These are phyloP conservation scores for Boletellus ananas DNA, from an alignment of 768 basidiomycete genomes.

Conservation along the genomic window DNA sequence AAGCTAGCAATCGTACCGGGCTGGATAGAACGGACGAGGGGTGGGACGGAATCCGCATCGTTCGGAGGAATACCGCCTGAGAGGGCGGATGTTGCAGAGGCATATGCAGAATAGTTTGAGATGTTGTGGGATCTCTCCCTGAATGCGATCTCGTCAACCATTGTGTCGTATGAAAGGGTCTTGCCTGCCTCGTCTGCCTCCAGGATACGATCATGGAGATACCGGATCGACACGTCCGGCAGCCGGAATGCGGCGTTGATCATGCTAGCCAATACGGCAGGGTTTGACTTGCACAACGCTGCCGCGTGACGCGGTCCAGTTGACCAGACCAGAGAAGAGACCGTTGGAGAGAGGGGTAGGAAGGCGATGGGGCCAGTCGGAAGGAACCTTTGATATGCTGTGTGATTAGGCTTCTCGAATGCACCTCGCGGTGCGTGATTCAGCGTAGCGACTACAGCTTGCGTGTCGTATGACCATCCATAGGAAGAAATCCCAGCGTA, in stretches of 20 bases:
- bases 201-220: constrained; percentile 59
- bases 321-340: constrained; percentile 93
- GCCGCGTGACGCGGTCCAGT: constrained; percentile 72
- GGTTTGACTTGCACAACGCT: constrained; percentile 63
- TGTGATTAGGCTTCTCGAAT: constrained; percentile 64
- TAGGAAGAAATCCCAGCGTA: constrained; percentile 84
- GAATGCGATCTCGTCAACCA: constrained; percentile 65
- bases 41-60: constrained; percentile 66
- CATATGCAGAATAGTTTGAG: constrained; percentile 57
- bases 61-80: constrained; percentile 54
- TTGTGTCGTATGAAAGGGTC: constrained; percentile 45
- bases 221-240: constrained; percentile 67
- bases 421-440: constrained; percentile 62
- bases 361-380: constrained; percentile 96
- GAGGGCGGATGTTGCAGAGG: constrained; percentile 38
- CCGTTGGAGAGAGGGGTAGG: constrained; percentile 75
- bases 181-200: constrained; percentile 45
- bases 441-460: constrained; percentile 88
- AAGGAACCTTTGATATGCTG: constrained; percentile 91
- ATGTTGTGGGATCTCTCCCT: constrained; percentile 71
- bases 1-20: constrained; percentile 79
- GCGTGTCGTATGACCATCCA: constrained; percentile 89
- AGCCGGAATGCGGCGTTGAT: constrained; percentile 91
- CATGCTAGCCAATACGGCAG: constrained; percentile 62
- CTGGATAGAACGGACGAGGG: constrained; percentile 69